Base-by-base conservation (phyloP, 2,329 filamentous ascomycete species). In the Aspergillus melleus region DNA sequence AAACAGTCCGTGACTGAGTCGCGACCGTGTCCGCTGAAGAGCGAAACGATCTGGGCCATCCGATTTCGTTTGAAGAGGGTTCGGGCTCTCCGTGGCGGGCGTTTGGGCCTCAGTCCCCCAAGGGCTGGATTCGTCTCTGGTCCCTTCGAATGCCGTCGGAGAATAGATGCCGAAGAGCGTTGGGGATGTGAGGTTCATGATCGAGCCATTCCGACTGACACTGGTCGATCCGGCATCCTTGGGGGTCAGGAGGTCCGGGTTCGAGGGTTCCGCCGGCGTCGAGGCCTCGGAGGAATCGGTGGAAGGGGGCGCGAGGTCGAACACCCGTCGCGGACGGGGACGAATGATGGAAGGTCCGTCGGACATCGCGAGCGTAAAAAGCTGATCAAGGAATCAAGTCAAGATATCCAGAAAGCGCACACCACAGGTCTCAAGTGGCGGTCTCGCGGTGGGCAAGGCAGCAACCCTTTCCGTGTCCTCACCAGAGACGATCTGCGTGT, bases 161-260 rank as follows among this genome's bases (percentile, higher is more conserved):
- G 88, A 88, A 80, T 96, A 99, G 70, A 99, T 99, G 57, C 95
- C 94, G 67, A 90, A 90, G 5, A 99, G 84, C 0, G 95, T 96
- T 2, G 92, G 93, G 10, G 90, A 89, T 4, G 92, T 96, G 61
- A 99, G 83, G 73, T 97, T 96, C 71, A 92, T 81, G 59, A 92
- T 85, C 10, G 92, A 96, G 65, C 89, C 87, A 24, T 88, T 90
- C 60, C 91, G 87, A 71, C 85, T 88, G 65, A 86, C 80, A 54
- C 65, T 83, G 77, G 65, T 75, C 63, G 68, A 73, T 36, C 64
- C 68, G 49, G 65, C 53, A 30, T 73, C 69, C 30, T 74, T 75
- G 24, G 70, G 64, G 44, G 69, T 72, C 30, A 79, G 66, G 6
- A 75, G 61, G 22, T 78, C 74, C 8, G 72, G 49, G 57, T 73